Base-by-base conservation (phyloP, 768 basidiomycete species). In the Pisolithus microcarpus region DNA sequence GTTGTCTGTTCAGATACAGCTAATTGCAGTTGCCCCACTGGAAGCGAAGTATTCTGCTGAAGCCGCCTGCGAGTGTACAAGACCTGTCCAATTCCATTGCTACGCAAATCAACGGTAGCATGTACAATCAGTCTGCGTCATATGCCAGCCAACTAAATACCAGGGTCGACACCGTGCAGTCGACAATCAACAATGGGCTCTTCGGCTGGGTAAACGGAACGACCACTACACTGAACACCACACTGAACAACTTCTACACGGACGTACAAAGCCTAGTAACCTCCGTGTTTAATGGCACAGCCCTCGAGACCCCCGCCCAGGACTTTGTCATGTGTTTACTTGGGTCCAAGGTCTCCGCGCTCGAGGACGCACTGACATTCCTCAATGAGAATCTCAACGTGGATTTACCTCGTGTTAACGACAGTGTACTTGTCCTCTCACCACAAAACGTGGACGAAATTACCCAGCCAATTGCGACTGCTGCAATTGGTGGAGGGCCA, bases 171-270 rank as follows among this genome's bases (percentile, higher is more conserved):
- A 58, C 58, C 31, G 75, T 91, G 45, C 89, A 98, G 70, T 74
- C 72, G 37, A 78, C 81, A 6, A 80, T 98, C 67, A 91, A 97
- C 64, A 72, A 90, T 38, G 87, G 87, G 23, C 69, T 98, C 43
- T 95, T 98, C 55, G 92, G 93, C 9, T 98, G 94, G 94, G 85
- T 98, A 45, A 92, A 97, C 59, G 78, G 74, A 16, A 95, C 95
- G 7, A 95, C 92, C 1, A 82, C 81, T 4, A 82, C 85, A 6
- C 77, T 99, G 48, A 99, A 99, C 66, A 71, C 74, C 58, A 96
- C 95, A 3, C 72, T 99, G 60, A 85, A 80, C 63, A 75, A 74
- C 43, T 95, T 99, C 67, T 98, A 98, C 70, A 73, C 73, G 50
- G 92, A 91, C 46, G 70, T 99, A 30, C 88, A 95, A 67, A 73